phyloP scores from a whole-genome alignment of 2,329 filamentous ascomycete species.

The Colletotrichum tropicale region DNA sequence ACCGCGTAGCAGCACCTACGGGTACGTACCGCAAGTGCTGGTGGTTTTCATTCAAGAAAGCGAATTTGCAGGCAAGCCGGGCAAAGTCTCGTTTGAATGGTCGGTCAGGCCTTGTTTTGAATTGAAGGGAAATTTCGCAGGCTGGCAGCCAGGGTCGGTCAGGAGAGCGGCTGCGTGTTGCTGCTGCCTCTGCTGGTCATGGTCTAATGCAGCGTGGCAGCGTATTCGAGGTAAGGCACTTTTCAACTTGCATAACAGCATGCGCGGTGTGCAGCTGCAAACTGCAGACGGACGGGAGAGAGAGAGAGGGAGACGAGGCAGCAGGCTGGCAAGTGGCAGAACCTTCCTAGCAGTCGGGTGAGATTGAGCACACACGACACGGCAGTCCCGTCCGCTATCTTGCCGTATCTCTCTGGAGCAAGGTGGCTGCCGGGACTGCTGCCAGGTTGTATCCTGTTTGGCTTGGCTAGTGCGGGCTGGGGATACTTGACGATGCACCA shows the following conservation, averaged over 20 bases:
- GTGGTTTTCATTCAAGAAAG: background rate
- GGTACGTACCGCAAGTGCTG: background rate
- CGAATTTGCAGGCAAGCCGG: background rate
- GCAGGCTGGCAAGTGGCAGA: background rate
- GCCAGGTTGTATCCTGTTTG: background rate
- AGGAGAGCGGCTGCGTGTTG: background rate
- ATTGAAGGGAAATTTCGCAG: constrained; percentile 1
- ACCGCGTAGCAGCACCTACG: background rate
- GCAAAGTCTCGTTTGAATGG: background rate
- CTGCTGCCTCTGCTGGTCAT: background rate
- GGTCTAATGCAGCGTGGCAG: background rate
- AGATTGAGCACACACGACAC: background rate
- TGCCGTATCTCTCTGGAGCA: constrained; percentile 17
- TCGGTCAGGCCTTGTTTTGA: background rate
- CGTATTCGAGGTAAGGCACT: background rate
- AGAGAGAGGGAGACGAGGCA: background rate
- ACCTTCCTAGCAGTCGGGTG: background rate
- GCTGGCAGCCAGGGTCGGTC: constrained; percentile 3
- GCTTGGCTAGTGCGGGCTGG: background rate
- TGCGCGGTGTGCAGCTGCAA: background rate
- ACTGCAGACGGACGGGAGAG: background rate
- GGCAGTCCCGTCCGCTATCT: background rate
- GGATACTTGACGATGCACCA: background rate
- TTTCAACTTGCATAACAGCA: background rate
- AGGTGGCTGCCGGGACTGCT: constrained; percentile 5